Conservation (phyloP, 2,329 filamentous ascomycete species). For the Hypoxylon sp. region DNA sequence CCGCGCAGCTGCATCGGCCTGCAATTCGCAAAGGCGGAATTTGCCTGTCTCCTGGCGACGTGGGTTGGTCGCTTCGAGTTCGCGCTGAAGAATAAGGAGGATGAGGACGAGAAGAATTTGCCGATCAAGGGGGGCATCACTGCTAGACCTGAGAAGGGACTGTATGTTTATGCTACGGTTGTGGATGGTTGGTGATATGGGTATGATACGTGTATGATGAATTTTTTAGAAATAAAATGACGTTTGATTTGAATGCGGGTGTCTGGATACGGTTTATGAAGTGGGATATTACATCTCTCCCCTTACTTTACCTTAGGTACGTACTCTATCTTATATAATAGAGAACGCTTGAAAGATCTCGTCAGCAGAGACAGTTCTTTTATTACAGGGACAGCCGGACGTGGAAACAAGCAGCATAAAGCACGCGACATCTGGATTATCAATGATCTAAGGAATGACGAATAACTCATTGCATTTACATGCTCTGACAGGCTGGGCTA, state of each 20-base stretch:
- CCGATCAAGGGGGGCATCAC: conserved; percentile 80
- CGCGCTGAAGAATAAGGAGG: conserved; percentile 68
- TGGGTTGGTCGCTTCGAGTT: conserved; percentile 83
- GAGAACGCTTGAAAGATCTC: neutral
- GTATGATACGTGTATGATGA: conserved; percentile 10
- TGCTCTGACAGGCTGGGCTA: neutral
- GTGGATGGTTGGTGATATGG: conserved; percentile 74
- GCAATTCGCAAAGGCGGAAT: conserved; percentile 85
- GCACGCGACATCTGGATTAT: neutral
- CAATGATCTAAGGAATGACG: neutral
- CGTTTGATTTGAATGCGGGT: conserved; percentile 10
- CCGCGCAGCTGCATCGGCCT: conserved; percentile 88
- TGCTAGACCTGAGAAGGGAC: conserved; percentile 77
- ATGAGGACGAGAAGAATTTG: conserved; percentile 76
- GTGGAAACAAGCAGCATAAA: neutral
- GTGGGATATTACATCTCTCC: neutral
- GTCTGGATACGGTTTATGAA: conserved; percentile 8
- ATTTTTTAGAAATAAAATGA: conserved; percentile 1
- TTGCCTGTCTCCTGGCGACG: conserved; percentile 84
- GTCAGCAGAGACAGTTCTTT: neutral
- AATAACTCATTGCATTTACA: neutral
- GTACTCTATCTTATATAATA: neutral
- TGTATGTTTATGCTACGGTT: conserved; percentile 76
- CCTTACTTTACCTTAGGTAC: no score
- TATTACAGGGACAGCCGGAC: neutral